Percentiles rank a stretch among this genome's conserved stretches.
These are phyloP conservation scores for Arthrobotrys pseudoclavata DNA, from an alignment of 2,329 filamentous ascomycete genomes.

Conservation along the genomic window DNA sequence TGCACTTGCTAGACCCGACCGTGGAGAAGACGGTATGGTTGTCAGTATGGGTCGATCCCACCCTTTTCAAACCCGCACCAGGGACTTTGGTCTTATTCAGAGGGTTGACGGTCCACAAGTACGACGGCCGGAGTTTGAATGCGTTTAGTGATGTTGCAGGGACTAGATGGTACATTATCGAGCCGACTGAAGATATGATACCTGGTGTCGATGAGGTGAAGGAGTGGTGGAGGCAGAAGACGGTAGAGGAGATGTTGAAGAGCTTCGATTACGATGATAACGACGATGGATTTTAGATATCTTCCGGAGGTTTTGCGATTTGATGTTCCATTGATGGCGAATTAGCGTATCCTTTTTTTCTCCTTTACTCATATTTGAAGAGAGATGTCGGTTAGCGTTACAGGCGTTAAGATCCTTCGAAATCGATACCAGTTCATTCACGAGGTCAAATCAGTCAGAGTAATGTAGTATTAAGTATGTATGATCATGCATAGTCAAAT, in stretches of 20 bases:
- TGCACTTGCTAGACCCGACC: constrained; percentile 52
- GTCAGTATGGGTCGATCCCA: constrained; percentile 58
- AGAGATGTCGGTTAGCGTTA: constrained; percentile 8
- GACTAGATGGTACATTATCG: constrained; percentile 31
- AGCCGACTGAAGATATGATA: constrained; percentile 34
- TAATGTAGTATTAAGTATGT: constrained; percentile 25
- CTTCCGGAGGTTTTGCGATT: neutral
- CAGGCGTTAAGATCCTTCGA: neutral
- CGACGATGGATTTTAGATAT: constrained; percentile 25
- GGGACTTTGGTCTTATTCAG: constrained; percentile 53
- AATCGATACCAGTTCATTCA: neutral
- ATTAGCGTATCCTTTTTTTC: neutral
- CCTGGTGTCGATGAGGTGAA: constrained; percentile 41
- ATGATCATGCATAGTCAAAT: constrained; percentile 60
- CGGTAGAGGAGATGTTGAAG: constrained; percentile 31
- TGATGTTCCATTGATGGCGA: constrained; percentile 18
- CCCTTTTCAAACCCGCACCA: constrained; percentile 33
- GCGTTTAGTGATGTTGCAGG: constrained; percentile 45
- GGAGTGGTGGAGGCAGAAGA: constrained; percentile 43
- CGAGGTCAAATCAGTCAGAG: neutral
- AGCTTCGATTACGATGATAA: constrained; percentile 29
- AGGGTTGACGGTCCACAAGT: constrained; percentile 51
- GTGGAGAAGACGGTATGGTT: constrained; percentile 39
- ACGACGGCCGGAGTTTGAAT: constrained; percentile 57
- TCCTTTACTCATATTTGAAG: neutral